Conservation (phyloP, 495 filamentous ascomycete species). For the Parmelia sp. region DNA sequence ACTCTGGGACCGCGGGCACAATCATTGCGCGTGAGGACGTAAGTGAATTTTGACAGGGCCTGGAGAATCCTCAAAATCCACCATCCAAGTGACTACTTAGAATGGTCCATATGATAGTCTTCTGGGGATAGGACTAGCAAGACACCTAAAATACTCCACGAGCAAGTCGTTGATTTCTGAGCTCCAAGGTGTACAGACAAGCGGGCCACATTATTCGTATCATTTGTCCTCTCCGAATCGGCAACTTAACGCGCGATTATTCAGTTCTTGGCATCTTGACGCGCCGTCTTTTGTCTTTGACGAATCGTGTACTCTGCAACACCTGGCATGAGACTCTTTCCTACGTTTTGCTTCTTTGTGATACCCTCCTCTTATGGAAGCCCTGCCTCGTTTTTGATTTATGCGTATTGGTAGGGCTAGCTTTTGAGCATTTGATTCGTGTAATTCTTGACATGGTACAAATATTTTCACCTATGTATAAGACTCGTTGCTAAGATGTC, state of each 20-base stretch:
- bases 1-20: slow-evolving; percentile 86
- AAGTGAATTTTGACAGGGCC: background rate
- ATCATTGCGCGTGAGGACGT: slow-evolving; percentile 55
- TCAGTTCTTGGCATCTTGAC: slow-evolving; percentile 1
- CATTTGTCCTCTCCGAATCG: slow-evolving; percentile 1
- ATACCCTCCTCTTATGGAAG: too few relatives aligned
- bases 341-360: too few relatives aligned
- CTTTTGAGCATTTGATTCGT: background rate
- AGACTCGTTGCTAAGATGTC: background rate
- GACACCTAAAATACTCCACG: background rate
- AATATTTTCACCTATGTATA: background rate
- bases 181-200: background rate
- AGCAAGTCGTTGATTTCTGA: background rate
- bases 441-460: background rate
- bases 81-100: background rate
- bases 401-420: background rate
- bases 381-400: background rate
- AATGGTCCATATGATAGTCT: background rate
- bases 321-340: background rate
- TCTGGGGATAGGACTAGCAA: background rate
- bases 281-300: background rate
- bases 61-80: background rate
- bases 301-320: background rate
- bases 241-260: slow-evolving; percentile 15
- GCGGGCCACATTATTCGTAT: background rate